A percentile compares a stretch with the other conserved stretches of the same genome.
Conservation (phyloP, 2,329 filamentous ascomycete genomes). For the Phialemoniopsis sp. region DNA sequence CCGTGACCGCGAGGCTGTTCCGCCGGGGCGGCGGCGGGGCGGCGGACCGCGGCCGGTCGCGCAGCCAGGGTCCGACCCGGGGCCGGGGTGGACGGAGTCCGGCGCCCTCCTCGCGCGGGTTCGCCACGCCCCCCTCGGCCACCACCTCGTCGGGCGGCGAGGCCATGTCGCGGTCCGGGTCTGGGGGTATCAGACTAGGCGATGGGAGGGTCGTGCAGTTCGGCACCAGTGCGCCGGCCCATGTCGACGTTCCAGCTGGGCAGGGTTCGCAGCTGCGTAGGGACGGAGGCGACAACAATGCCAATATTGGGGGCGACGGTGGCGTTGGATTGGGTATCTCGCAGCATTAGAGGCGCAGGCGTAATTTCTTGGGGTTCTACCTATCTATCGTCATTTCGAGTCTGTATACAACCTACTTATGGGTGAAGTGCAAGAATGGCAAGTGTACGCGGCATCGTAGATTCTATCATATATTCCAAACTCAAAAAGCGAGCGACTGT, state of each 20-base stretch:
- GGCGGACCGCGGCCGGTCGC: constrained; percentile 1
- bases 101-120: constrained; percentile 1
- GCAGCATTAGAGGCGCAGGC: too few relatives aligned
- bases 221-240: constrained; percentile 6
- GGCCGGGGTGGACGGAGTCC: neutral
- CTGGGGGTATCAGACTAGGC: constrained; percentile 15
- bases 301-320: neutral
- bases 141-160: constrained; percentile 7
- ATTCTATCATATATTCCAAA: too few relatives aligned
- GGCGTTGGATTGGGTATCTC: constrained; percentile 7
- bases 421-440: too few relatives aligned
- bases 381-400: too few relatives aligned
- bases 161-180: constrained; percentile 14
- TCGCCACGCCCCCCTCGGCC: constrained; percentile 2
- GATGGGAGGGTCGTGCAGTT: constrained; percentile 17
- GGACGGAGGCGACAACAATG: neutral
- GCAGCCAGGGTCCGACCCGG: constrained; percentile 4
- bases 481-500: too few relatives aligned
- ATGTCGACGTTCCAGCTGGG: constrained; percentile 1
- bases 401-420: too few relatives aligned
- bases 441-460: too few relatives aligned
- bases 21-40: constrained; percentile 2
- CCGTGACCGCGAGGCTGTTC: neutral
- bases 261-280: neutral
- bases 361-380: too few relatives aligned